phyloP scores from a whole-genome alignment of 164 flowering plant species.

The Annona squamosa region DNA sequence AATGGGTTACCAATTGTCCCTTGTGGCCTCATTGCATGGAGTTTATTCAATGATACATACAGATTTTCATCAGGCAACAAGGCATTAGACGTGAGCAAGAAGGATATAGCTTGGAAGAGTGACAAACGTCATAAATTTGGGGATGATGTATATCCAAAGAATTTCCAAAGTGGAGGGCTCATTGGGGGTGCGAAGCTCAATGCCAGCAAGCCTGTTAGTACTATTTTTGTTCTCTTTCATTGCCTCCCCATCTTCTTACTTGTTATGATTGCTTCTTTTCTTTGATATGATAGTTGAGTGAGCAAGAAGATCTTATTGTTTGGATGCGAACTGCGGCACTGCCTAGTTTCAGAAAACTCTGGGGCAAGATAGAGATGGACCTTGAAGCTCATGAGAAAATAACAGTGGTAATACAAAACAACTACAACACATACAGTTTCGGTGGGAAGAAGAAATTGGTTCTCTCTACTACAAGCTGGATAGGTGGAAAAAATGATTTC shows the following conservation, averaged over 20 bases:
- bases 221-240: background rate
- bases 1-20: constrained; percentile 48
- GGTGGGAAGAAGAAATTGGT: constrained; percentile 53
- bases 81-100: constrained; percentile 45
- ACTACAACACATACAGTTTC: constrained; percentile 76
- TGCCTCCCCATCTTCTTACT: background rate
- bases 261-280: background rate
- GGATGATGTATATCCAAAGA: constrained; percentile 66
- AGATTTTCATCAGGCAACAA: constrained; percentile 35
- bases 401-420: constrained; percentile 54
- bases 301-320: constrained; percentile 85
- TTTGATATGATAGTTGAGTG: constrained; percentile 51
- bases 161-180: constrained; percentile 58
- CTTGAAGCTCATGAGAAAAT: constrained; percentile 45
- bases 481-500: constrained; percentile 82
- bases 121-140: constrained; percentile 68
- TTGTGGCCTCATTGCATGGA: constrained; percentile 90
- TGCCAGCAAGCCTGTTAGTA: constrained; percentile 59
- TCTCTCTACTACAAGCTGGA: constrained; percentile 17
- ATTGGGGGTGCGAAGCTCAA: constrained; percentile 82
- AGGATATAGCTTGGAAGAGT: constrained; percentile 84
- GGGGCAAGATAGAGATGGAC: constrained; percentile 68
- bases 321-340: constrained; percentile 98
- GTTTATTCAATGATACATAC: constrained; percentile 83
- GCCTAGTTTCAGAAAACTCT: constrained; percentile 80